Base-by-base conservation (phyloP, 495 filamentous ascomycete genomes). In the Penicillium fimorum region DNA sequence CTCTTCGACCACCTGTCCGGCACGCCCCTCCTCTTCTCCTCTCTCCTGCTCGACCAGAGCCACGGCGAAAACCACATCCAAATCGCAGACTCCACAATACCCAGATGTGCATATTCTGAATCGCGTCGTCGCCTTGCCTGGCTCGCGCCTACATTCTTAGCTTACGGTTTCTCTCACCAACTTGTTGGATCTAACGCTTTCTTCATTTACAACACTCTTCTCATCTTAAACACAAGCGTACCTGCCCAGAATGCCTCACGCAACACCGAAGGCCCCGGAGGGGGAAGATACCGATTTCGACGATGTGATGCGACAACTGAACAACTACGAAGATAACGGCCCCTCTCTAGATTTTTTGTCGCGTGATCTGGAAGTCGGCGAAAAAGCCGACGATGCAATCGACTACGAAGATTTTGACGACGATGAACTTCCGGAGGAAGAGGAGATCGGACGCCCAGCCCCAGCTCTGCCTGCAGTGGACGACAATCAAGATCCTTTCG, bases 321-420 rank as follows among this genome's bases (percentile, higher is more conserved):
- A 79, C 55, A 75, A 63, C 29, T 72, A 74, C 47, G 66, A 74
- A 27, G 62, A 62, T 33, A 47, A 27, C 32, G 73, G 68, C 54
- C 67, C 70, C 15, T 53, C 67, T 22, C 65, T 81, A 13, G 78
- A 79, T 45, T 78, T 80, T 46, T 58, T 79, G 55, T 58, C 58
- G 15, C 69, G 76, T 49, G 79, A 80, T 9, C 69, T 87, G 47
- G 84, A 87, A 30, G 75, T 79, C 17, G 82, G 82, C 3, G 87
- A 91, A 58, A 93, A 92, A 65, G 89, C 86, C 9, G 87, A 87
- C 37, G 87, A 92, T 74, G 89, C 89, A 15, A 67, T 87, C 17
- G 94, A 99, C 71, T 99, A 85, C 61, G 92, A 90, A 67, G 92
- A 96, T 69, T 87, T 96, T 41, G 79, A 81, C 30, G 87, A 89